Conservation (phyloP, 805 yeast genomes). For the Lipomyces spencermartinsiae region DNA sequence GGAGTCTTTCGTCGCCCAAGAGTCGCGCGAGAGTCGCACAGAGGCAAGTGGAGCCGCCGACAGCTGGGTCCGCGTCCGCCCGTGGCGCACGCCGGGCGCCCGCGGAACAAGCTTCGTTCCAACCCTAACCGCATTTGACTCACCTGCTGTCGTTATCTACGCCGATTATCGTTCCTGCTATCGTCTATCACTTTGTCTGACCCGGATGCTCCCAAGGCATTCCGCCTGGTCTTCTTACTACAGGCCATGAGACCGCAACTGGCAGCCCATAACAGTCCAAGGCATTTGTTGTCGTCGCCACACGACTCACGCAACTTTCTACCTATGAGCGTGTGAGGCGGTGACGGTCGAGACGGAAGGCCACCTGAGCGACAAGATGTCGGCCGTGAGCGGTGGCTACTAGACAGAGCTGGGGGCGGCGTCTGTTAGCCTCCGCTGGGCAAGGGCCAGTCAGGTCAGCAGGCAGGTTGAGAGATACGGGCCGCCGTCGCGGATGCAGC, state of each 20-base stretch:
- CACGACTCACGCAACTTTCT: too few relatives aligned
- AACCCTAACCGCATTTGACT: constrained; percentile 1
- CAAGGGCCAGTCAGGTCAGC: constrained; percentile 1
- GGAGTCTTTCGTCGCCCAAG: background rate
- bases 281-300: too few relatives aligned
- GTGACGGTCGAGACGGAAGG: too few relatives aligned
- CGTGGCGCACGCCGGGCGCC: background rate
- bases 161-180: background rate
- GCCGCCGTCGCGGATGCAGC: background rate
- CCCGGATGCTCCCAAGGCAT: background rate
- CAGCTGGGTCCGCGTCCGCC: background rate
- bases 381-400: too few relatives aligned
- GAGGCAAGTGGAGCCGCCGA: constrained; percentile 3
- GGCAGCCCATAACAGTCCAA: too few relatives aligned
- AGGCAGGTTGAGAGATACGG: background rate
- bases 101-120: background rate
- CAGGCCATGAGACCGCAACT: background rate
- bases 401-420: too few relatives aligned
- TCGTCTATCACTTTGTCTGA: background rate
- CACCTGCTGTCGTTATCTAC: background rate
- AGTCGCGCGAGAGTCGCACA: background rate
- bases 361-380: too few relatives aligned
- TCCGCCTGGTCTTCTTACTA: background rate
- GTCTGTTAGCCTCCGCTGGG: background rate
- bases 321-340: too few relatives aligned